phyloP scores from a whole-genome alignment of 768 basidiomycete genomes.

The Naganishia vaughanmartiniae region DNA sequence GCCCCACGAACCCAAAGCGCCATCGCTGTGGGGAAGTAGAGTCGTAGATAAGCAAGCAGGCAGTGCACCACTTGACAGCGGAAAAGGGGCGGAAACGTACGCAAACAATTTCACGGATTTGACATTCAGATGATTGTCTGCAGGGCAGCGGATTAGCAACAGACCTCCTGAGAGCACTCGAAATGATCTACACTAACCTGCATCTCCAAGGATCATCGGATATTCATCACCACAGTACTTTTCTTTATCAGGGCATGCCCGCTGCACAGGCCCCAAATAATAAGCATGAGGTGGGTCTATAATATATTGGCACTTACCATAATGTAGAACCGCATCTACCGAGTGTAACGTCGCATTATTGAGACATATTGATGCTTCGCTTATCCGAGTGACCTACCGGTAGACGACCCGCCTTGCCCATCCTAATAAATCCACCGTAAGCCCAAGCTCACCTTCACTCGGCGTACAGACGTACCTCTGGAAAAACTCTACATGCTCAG shows the following conservation, averaged over 20 bases:
- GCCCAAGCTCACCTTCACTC: neutral
- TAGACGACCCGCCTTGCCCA: conserved; percentile 66
- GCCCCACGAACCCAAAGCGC: conserved; percentile 88
- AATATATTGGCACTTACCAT: conserved; percentile 37
- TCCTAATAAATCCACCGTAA: conserved; percentile 54
- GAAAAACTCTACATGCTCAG: conserved; percentile 63
- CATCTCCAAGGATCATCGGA: conserved; percentile 57
- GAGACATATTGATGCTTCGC: neutral
- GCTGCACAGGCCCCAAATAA: conserved; percentile 20
- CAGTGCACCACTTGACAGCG: conserved; percentile 59
- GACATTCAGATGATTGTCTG: conserved; percentile 64
- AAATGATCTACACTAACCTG: conserved; percentile 29
- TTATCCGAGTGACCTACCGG: conserved; percentile 58
- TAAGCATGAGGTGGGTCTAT: conserved; percentile 1
- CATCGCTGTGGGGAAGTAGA: conserved; percentile 61
- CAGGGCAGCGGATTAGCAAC: neutral
- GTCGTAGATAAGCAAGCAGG: conserved; percentile 42
- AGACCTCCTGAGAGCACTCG: neutral
- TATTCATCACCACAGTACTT: conserved; percentile 68
- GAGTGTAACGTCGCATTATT: conserved; percentile 21
- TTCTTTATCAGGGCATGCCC: conserved; percentile 53
- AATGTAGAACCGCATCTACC: conserved; percentile 55
- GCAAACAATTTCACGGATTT: conserved; percentile 48
- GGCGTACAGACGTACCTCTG: conserved; percentile 56
- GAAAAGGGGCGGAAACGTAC: neutral